A percentile compares a stretch with the other conserved stretches of the same genome.
These are phyloP conservation scores for Epichloe gansuensis DNA, from an alignment of 2,329 filamentous ascomycete species.

Conservation along the genomic window DNA sequence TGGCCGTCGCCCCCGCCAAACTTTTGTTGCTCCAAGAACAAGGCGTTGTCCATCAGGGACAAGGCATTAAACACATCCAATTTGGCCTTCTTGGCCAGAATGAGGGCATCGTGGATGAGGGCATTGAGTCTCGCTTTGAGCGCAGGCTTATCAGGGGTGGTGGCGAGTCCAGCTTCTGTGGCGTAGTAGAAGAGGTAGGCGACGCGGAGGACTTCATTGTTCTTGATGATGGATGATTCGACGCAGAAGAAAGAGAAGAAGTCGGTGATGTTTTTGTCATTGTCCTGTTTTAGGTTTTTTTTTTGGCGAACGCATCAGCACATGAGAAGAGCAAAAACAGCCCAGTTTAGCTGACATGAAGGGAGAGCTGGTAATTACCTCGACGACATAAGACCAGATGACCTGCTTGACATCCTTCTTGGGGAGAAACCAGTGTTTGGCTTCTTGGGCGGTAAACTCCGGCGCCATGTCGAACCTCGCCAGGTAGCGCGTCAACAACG, in stretches of 20 bases:
- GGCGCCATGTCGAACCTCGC: slow-evolving; percentile 73
- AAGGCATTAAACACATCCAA: slow-evolving; percentile 98
- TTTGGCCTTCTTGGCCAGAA: slow-evolving; percentile 67
- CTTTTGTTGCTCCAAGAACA: slow-evolving; percentile 89
- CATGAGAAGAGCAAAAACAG: background rate
- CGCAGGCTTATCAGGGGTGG: slow-evolving; percentile 38
- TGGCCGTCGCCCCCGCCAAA: slow-evolving; percentile 91
- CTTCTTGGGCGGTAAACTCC: slow-evolving; percentile 65
- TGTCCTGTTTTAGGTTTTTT: slow-evolving; percentile 23
- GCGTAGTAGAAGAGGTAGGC: slow-evolving; percentile 98
- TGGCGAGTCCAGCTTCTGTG: slow-evolving; percentile 59
- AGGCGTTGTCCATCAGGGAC: slow-evolving; percentile 81
- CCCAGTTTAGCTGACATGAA: background rate
- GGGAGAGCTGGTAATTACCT: slow-evolving; percentile 33
- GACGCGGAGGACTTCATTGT: slow-evolving; percentile 67
- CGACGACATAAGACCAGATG: slow-evolving; percentile 88
- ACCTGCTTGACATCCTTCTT: slow-evolving; percentile 59
- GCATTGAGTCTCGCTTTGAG: slow-evolving; percentile 70
- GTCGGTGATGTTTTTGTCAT: slow-evolving; percentile 75
- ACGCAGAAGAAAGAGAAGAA: slow-evolving; percentile 96
- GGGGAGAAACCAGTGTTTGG: slow-evolving; percentile 78
- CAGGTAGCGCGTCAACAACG: slow-evolving; percentile 65
- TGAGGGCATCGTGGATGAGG: slow-evolving; percentile 72
- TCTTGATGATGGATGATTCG: slow-evolving; percentile 81
- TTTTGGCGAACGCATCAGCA: background rate